Percentiles rank a stretch among this genome's conserved stretches.
Conservation (phyloP, 2,329 filamentous ascomycete species). For the Pseudogymnoascus sp. region DNA sequence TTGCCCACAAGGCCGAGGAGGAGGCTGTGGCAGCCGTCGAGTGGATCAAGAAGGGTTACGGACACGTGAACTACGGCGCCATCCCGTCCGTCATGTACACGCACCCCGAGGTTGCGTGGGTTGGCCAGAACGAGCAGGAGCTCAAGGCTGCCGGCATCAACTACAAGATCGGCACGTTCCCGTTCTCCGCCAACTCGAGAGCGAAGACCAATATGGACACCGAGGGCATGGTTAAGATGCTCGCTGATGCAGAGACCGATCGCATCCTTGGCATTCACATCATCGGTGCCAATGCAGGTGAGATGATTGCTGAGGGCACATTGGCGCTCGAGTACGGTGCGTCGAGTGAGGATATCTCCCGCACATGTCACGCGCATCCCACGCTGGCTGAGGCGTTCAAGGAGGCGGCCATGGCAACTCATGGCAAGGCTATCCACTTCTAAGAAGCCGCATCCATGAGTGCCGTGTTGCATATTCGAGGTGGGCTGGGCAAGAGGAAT, state of each 20-base stretch:
- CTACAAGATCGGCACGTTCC: constrained; percentile 91
- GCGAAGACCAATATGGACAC: constrained; percentile 98
- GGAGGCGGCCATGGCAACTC: constrained; percentile 97
- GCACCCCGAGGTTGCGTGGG: constrained; percentile 96
- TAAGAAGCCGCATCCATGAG: constrained; percentile 38
- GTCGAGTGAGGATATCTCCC: constrained; percentile 85
- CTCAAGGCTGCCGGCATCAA: constrained; percentile 83
- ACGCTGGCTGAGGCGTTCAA: constrained; percentile 97
- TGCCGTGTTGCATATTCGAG: background rate
- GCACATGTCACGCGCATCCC: constrained; percentile 94
- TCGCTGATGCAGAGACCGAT: constrained; percentile 93
- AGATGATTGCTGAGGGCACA: constrained; percentile 98
- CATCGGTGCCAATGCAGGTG: constrained; percentile 88
- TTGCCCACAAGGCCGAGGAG: constrained; percentile 98
- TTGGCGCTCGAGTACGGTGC: constrained; percentile 95
- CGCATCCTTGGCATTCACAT: constrained; percentile 94
- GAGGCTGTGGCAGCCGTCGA: constrained; percentile 92
- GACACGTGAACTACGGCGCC: constrained; percentile 96
- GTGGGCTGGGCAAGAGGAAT: background rate
- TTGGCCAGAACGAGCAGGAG: constrained; percentile 94
- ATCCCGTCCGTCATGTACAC: constrained; percentile 99
- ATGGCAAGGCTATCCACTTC: constrained; percentile 92
- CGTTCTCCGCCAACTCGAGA: constrained; percentile 95
- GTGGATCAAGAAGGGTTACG: constrained; percentile 96
- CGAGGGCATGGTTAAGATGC: constrained; percentile 94